These are phyloP conservation scores for Nicotiana otophora DNA, from an alignment of 257 asterid species.

Conservation along the genomic window DNA sequence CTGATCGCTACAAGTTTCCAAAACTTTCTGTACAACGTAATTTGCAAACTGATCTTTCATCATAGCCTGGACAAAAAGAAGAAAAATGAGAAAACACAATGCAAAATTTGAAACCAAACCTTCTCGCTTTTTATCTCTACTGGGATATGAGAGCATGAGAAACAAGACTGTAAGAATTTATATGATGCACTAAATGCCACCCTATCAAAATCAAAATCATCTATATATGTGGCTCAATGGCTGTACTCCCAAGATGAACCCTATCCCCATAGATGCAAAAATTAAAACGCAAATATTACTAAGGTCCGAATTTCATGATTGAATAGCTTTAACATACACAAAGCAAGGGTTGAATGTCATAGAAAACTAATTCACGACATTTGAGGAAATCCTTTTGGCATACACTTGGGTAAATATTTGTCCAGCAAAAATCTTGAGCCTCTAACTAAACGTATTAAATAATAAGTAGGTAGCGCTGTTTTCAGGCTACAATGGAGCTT, in stretches of 20 bases:
- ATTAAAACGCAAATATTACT: neutral
- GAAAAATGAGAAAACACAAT: neutral
- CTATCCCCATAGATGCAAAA: neutral
- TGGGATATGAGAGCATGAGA: neutral
- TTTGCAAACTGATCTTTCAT: slow-evolving; percentile 88
- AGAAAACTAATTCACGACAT: neutral
- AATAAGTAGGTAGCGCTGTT: too few species aligned
- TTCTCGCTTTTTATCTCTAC: too few species aligned
- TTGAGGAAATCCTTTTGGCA: neutral
- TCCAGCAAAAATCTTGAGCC: too few species aligned
- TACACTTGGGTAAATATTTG: neutral
- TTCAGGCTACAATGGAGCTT: too few species aligned
- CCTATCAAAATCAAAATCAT: neutral
- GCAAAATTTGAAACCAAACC: neutral
- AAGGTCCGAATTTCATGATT: neutral
- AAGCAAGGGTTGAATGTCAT: neutral
- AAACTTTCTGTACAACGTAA: slow-evolving; percentile 76
- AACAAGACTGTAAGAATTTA: neutral
- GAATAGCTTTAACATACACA: neutral
- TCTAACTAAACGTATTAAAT: too few species aligned
- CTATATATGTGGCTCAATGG: neutral
- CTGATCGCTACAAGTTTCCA: slow-evolving; percentile 82
- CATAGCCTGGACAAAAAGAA: slow-evolving; percentile 52
- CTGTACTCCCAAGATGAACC: neutral
- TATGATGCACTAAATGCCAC: neutral